phyloP scores from a whole-genome alignment of 202 grass and related monocot species.

The Setaria viridis region DNA sequence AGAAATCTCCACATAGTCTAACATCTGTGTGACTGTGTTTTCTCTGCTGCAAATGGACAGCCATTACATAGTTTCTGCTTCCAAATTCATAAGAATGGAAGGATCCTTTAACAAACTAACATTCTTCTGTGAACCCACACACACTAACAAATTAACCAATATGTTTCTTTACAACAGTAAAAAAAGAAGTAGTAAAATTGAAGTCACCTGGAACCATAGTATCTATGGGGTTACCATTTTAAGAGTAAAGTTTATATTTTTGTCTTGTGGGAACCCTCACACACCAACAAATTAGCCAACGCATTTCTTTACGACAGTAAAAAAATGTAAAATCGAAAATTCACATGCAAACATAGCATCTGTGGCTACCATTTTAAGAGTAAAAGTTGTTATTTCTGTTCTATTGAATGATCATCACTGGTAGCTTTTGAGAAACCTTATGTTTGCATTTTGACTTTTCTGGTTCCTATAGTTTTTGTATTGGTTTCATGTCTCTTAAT shows the following conservation, averaged over 20 bases:
- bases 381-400: slow-evolving; percentile 28
- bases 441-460: slow-evolving; percentile 27
- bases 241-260: slow-evolving; percentile 6
- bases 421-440: slow-evolving; percentile 33
- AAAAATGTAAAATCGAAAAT: not conserved
- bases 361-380: slow-evolving; percentile 19
- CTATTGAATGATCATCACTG: not conserved
- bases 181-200: not conserved
- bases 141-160: slow-evolving; percentile 10
- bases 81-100: slow-evolving; percentile 13
- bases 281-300: slow-evolving; percentile 11
- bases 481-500: slow-evolving; percentile 4
- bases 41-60: slow-evolving; percentile 5
- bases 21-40: not conserved
- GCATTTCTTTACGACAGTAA: not conserved
- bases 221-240: slow-evolving; percentile 11
- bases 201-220: not conserved
- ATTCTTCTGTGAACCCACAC: not conserved
- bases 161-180: not conserved
- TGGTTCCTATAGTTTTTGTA: slow-evolving; percentile 4
- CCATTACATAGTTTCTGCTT: not conserved
- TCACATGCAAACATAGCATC: not conserved
- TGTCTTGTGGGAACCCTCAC: slow-evolving; percentile 4
- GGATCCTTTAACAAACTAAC: not conserved
- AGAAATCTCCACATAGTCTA: not conserved